These are phyloP conservation scores for Triticum monococcum DNA, from an alignment of 176 grass and related monocot species.

Conservation along the genomic window DNA sequence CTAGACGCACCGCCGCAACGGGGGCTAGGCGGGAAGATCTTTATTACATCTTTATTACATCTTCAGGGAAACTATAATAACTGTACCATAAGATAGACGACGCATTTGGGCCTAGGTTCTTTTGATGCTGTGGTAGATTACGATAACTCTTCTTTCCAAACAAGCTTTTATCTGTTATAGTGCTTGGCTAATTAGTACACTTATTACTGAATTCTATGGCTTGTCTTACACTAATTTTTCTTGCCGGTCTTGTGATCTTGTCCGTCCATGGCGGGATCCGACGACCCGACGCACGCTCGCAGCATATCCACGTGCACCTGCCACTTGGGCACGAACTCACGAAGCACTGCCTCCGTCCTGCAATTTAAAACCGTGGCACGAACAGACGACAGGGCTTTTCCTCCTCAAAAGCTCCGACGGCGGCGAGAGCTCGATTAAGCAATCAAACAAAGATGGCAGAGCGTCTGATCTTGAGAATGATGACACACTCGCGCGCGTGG, in stretches of 20 bases:
- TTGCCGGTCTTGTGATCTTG: neutral
- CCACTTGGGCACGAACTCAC: neutral
- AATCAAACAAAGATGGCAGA: slow-evolving; percentile 31
- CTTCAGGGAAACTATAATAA: too few species aligned
- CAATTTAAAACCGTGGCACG: slow-evolving; percentile 29
- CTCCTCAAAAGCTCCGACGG: slow-evolving; percentile 47
- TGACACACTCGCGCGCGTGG: slow-evolving; percentile 31
- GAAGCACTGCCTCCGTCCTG: neutral
- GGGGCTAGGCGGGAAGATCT: too few species aligned
- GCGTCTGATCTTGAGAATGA: slow-evolving; percentile 25
- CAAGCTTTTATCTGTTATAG: too few species aligned
- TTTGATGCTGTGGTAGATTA: too few species aligned
- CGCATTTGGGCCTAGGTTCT: too few species aligned
- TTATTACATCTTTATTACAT: too few species aligned
- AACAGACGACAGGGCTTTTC: slow-evolving; percentile 36
- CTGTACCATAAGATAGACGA: too few species aligned
- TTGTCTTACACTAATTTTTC: neutral
- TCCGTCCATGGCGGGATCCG: neutral
- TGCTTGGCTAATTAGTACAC: too few species aligned
- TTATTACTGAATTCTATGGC: too few species aligned
- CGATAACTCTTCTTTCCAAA: too few species aligned
- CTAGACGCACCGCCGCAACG: too few species aligned
- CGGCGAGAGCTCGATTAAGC: slow-evolving; percentile 37
- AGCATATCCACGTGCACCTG: neutral
- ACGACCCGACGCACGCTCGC: neutral